Base-by-base conservation (phyloP, 371 early-diverging fungal species). In the Lichtheimia ornata region DNA sequence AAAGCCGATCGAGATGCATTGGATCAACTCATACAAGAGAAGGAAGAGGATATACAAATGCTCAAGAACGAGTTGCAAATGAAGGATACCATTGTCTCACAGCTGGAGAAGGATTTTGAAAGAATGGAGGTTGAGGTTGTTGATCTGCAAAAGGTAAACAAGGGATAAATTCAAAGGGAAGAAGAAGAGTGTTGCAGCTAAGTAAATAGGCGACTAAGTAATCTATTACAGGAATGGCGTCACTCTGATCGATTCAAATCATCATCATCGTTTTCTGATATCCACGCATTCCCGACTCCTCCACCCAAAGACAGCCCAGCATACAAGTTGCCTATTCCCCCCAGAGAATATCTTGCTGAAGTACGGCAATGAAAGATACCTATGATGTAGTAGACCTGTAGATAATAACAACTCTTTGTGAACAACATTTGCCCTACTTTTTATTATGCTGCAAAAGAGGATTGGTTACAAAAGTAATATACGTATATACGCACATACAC, bases 81-180 rank as follows among this genome's bases (percentile, higher is more conserved):
- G 53, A 81, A 81, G 50, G 81, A 81, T 62, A 67, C 66, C 17
- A 72, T 81, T 47, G 76, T 81, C 3, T 67, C 71, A 20, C 76
- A 81, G 30, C 49, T 81, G 15, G 81, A 81, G 54, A 65, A 70
- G 40, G 81, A 77, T 44, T 81, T 81, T 70, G 66, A 72, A 44
- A 65, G 71, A 2, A 70, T 81, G 72, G 76, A 77, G 50, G 28
- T 73, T 28, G 65, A 75, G 47, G 72, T 79, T 14, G 65, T 63
- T 18, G 73, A 72, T 62, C 54, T 79, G 52, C 80, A 79, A 64
- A 72, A 76, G 71, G 80, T 73, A 74, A 56, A 45, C 11, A n/a
- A 4, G 35, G 11, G 35, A 11, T 9, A 35, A 11, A 2, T 5
- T 9, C 9, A 11, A 35, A 28, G n/a, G n/a, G n/a, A n/a, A 35